Base-by-base conservation (phyloP, 1,284 basidiomycete genomes). In the Xerocomus amazonicus region DNA sequence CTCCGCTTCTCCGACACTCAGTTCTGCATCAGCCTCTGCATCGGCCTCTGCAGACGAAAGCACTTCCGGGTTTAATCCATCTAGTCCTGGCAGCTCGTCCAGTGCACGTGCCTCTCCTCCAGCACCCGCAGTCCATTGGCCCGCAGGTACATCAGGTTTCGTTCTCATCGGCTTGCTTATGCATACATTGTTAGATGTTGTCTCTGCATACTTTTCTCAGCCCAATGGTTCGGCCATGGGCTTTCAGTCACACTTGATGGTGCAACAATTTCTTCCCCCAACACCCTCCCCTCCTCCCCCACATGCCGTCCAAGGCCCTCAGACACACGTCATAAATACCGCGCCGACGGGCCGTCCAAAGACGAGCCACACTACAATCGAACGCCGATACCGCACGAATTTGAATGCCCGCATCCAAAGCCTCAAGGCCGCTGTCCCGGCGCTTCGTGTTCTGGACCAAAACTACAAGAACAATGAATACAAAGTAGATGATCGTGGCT, bases 361-460 rank as follows among this genome's bases (percentile, higher is more conserved):
- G 69, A 90, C 88, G 0, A 90, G 88, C 52, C 92, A 95, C 66
- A 95, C 92, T 9, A 92, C 90, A 23, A 94, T 95, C 57, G 92
- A 95, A 69, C 81, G 92, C 13, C 79, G 92, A 29, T 91, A 94
- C 62, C 81, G 92, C 35, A 93, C 92, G 14, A 94, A 94, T 67
- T 78, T 95, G 51, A 95, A 95, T 62, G 89, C 90, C 10, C 84
- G 91, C 43, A 94, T 95, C 39, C 84, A 87, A 50, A 85, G 86
- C 48, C 74, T 95, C 37, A 84, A 88, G 49, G 80, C 83, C 60
- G 85, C 90, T 9, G 90, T 93, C 2, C 90, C 90, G 2, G 91
- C 90, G 0, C 75, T 93, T 32, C 82, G 87, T 3, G 81, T 88
- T 13, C 73, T 91, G 19, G 79, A 83, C 51, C 79, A 80, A 52